Percentiles rank a stretch among this genome's conserved stretches.
These are phyloP conservation scores for Pseudocercospora fijiensis DNA, from an alignment of 2,329 filamentous ascomycete genomes.

Conservation along the genomic window DNA sequence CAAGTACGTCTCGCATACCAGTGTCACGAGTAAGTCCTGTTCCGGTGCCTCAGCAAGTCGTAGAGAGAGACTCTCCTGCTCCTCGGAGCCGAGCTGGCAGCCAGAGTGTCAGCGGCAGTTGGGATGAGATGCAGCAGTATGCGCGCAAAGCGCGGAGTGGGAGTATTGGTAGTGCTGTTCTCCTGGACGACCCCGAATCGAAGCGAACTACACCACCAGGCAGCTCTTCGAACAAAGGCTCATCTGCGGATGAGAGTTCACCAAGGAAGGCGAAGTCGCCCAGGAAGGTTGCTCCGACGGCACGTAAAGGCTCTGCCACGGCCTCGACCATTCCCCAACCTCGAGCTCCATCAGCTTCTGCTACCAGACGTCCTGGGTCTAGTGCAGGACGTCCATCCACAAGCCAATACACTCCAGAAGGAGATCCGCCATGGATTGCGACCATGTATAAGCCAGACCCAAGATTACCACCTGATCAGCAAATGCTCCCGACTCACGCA, in stretches of 20 bases:
- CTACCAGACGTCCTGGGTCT: slow-evolving; percentile 26
- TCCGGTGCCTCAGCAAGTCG: slow-evolving; percentile 68
- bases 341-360: slow-evolving; percentile 22
- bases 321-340: slow-evolving; percentile 20
- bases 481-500: slow-evolving; percentile 91
- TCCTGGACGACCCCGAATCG: slow-evolving; percentile 52
- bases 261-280: slow-evolving; percentile 45
- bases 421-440: slow-evolving; percentile 92
- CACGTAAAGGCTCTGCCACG: slow-evolving; percentile 18
- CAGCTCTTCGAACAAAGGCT: slow-evolving; percentile 27
- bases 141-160: slow-evolving; percentile 64
- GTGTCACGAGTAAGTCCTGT: slow-evolving; percentile 76
- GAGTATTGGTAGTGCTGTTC: slow-evolving; percentile 57
- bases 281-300: slow-evolving; percentile 38
- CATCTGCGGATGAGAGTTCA: slow-evolving; percentile 28
- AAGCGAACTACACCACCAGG: slow-evolving; percentile 42
- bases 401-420: slow-evolving; percentile 71
- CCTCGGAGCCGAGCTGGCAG: slow-evolving; percentile 60
- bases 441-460: slow-evolving; percentile 96
- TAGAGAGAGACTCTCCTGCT: slow-evolving; percentile 71
- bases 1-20: slow-evolving; percentile 75
- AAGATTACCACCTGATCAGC: slow-evolving; percentile 87
- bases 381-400: slow-evolving; percentile 51
- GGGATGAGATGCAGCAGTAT: slow-evolving; percentile 41
- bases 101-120: slow-evolving; percentile 57